Percentiles rank a stretch among this genome's conserved stretches.
Evolutionary conservation across 805 yeast genomes (phyloP).

Genomic region (Kuraishia piskuri): DNA sequence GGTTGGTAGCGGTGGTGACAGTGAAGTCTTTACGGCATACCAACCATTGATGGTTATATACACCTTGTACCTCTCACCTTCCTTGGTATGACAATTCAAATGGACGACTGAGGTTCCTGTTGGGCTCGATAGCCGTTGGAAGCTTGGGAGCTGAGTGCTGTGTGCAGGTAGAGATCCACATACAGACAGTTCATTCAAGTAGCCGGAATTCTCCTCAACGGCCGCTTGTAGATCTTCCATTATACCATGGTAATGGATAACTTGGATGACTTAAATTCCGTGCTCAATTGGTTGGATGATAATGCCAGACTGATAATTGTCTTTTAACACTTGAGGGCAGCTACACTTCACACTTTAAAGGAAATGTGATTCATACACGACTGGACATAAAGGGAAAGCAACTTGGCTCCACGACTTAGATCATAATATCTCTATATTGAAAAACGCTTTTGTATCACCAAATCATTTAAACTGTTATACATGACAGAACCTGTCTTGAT

Average conservation of each 20-base stretch:
- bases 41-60: constrained; percentile 19
- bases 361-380: background rate
- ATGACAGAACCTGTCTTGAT: background rate
- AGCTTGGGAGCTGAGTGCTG: background rate
- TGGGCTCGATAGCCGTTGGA: background rate
- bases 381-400: background rate
- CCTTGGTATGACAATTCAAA: constrained; percentile 9
- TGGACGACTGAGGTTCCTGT: background rate
- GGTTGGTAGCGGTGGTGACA: background rate
- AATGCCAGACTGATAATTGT: too few species aligned
- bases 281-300: background rate
- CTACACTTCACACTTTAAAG: background rate
- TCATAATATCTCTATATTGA: too few species aligned
- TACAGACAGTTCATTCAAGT: background rate
- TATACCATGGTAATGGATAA: background rate
- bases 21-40: constrained; percentile 7
- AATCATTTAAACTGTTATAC: background rate
- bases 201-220: background rate
- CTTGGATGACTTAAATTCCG: background rate
- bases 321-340: too few species aligned
- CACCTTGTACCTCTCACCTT: constrained; percentile 7
- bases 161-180: background rate
- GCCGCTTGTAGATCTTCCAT: background rate
- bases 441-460: too few species aligned
- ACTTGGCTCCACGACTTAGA: too few species aligned